Percentiles rank a stretch among this genome's conserved stretches.
phyloP scores from a whole-genome alignment of 2,329 filamentous ascomycete genomes.

The Incumbomyces lentus region DNA sequence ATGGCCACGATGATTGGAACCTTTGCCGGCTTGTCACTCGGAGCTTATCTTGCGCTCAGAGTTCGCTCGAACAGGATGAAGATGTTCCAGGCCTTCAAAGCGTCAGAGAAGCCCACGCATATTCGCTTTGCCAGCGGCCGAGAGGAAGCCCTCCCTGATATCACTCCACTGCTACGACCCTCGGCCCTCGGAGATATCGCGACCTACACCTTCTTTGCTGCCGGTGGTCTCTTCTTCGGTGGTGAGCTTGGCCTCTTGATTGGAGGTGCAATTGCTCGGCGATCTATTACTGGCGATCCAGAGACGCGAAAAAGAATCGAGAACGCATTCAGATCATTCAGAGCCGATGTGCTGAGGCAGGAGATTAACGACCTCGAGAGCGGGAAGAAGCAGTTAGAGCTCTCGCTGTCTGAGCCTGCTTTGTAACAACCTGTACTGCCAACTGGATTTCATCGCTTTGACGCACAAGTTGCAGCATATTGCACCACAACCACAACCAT shows the following conservation, averaged over 20 bases:
- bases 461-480: no score
- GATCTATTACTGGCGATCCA: conserved; percentile 44
- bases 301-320: conserved; percentile 48
- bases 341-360: conserved; percentile 51
- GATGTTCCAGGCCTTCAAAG: conserved; percentile 53
- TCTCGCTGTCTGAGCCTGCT: background rate
- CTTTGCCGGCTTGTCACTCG: conserved; percentile 49
- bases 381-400: conserved; percentile 21
- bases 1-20: conserved; percentile 50
- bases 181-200: conserved; percentile 49
- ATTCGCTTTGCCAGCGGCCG: conserved; percentile 53
- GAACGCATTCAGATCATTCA: conserved; percentile 52
- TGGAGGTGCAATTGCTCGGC: conserved; percentile 45
- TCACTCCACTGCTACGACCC: conserved; percentile 48
- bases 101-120: conserved; percentile 51
- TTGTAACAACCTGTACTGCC: no score
- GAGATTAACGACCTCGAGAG: conserved; percentile 48
- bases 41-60: conserved; percentile 47
- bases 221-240: conserved; percentile 53
- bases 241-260: conserved; percentile 52
- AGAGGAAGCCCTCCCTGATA: conserved; percentile 50
- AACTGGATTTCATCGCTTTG: no score
- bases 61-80: conserved; percentile 45
- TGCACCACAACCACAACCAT: no score
- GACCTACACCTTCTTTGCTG: conserved; percentile 52